A percentile compares a stretch with the other conserved stretches of the same genome.
Evolutionary conservation across 306 rosid species (phyloP).

Genomic region (Begonia loranthoides): DNA sequence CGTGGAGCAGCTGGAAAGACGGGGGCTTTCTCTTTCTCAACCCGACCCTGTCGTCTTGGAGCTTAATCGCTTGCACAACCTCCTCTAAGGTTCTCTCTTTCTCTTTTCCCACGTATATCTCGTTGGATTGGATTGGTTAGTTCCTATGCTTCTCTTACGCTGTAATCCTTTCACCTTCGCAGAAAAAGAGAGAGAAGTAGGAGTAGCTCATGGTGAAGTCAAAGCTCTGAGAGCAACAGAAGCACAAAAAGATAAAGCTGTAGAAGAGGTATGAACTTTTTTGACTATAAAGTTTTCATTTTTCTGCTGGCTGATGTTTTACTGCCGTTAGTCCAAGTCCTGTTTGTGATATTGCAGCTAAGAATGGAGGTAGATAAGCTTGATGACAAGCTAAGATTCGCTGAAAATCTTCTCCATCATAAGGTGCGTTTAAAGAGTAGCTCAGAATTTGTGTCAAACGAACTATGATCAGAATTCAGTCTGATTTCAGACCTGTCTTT

Average conservation of each 20-base stretch:
- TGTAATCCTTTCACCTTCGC: constrained; percentile 4
- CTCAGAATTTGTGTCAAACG: too few species aligned
- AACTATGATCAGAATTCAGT: too few species aligned
- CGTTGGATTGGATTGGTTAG: too few species aligned
- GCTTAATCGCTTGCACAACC: constrained; percentile 61
- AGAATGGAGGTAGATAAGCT: constrained; percentile 33
- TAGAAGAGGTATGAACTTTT: constrained; percentile 45
- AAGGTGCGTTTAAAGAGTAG: constrained; percentile 34
- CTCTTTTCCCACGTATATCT: background rate
- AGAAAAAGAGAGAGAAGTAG: constrained; percentile 55
- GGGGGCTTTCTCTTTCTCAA: constrained; percentile 34
- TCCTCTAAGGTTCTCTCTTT: constrained; percentile 40
- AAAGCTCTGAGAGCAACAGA: constrained; percentile 58
- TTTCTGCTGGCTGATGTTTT: too few species aligned
- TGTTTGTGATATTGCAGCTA: constrained; percentile 31
- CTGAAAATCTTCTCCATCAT: constrained; percentile 46
- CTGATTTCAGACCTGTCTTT: too few species aligned
- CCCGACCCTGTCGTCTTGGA: constrained; percentile 49
- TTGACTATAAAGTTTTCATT: too few species aligned
- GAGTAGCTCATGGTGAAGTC: constrained; percentile 47
- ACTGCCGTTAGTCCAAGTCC: too few species aligned
- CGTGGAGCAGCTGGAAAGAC: constrained; percentile 36
- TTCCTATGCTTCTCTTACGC: too few species aligned
- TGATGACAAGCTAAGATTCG: constrained; percentile 35
- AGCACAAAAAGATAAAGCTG: constrained; percentile 69